phyloP scores from a whole-genome alignment of 23 red algal species.

The Gracilaria gracilis region DNA sequence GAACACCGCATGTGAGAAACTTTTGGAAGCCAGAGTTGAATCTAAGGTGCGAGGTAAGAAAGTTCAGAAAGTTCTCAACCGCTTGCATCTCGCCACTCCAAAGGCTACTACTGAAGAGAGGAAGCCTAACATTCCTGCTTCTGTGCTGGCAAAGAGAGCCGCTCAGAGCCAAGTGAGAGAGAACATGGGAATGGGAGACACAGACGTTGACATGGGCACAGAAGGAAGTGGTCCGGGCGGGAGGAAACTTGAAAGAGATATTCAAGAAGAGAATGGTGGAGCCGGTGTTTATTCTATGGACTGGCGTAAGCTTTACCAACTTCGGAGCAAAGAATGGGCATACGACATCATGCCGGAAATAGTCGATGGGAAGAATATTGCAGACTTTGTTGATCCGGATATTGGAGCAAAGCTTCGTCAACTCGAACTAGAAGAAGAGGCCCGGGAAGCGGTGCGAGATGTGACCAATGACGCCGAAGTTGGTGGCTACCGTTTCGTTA shows the following conservation, averaged over 20 bases:
- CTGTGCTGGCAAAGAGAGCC: constrained; percentile 72
- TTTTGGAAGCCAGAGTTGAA: constrained; percentile 83
- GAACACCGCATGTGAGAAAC: constrained; percentile 87
- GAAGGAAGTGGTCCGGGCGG: constrained; percentile 12
- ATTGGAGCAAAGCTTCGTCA: constrained; percentile 84
- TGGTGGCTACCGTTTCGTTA: constrained; percentile 70
- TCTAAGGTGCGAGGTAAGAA: constrained; percentile 72
- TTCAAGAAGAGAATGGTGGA: constrained; percentile 81
- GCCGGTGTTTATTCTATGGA: constrained; percentile 96
- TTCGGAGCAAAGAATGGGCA: constrained; percentile 70
- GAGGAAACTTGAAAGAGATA: constrained; percentile 77
- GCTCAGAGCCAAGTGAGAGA: constrained; percentile 11
- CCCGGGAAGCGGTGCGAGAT: constrained; percentile 75
- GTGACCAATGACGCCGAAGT: constrained; percentile 65
- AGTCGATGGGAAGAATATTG: constrained; percentile 93
- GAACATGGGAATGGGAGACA: constrained; percentile 36
- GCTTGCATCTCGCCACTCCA: constrained; percentile 92
- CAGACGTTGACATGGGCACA: constrained; percentile 27
- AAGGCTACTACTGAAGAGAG: constrained; percentile 44
- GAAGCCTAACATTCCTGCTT: constrained; percentile 86
- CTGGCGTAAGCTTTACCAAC: constrained; percentile 88
- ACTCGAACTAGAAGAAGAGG: constrained; percentile 92
- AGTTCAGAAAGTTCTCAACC: constrained; percentile 75
- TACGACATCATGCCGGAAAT: constrained; percentile 99
- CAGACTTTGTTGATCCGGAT: constrained; percentile 96